Conservation (phyloP, 495 filamentous ascomycete species). For the Jackrogersella minutella region DNA sequence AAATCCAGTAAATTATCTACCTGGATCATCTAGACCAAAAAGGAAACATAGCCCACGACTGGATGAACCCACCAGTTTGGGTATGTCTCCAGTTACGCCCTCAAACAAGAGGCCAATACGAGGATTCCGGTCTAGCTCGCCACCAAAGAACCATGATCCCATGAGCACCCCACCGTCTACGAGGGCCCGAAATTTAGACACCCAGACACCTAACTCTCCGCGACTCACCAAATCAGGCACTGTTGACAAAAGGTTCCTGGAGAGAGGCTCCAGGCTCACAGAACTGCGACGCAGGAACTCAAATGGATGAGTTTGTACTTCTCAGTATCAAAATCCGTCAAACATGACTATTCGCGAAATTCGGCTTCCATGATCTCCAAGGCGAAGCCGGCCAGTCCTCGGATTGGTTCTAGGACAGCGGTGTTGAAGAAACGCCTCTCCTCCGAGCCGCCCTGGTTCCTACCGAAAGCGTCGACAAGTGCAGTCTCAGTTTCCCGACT, state of each 20-base stretch:
- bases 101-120: neutral
- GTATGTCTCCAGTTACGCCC: neutral
- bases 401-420: constrained; percentile 48
- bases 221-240: constrained; percentile 29
- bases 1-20: neutral
- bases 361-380: constrained; percentile 47
- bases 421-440: constrained; percentile 48
- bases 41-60: neutral
- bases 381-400: constrained; percentile 47
- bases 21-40: neutral
- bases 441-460: constrained; percentile 43
- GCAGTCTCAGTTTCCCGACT: constrained; percentile 48
- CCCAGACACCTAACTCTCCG: neutral
- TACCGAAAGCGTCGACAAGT: constrained; percentile 48
- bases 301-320: neutral
- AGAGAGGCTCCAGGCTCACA: constrained; percentile 2
- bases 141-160: neutral
- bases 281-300: neutral
- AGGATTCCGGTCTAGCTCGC: neutral
- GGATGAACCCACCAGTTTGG: neutral
- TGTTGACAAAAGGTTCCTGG: constrained; percentile 20
- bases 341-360: constrained; percentile 34
- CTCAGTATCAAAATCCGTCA: neutral
- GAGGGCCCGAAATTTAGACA: neutral
- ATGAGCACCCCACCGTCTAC: neutral